Evolutionary conservation across 2,329 filamentous ascomycete species (phyloP), one percentile per base, ranked within the genome.

Genomic region (Exophiala alcalophila): DNA sequence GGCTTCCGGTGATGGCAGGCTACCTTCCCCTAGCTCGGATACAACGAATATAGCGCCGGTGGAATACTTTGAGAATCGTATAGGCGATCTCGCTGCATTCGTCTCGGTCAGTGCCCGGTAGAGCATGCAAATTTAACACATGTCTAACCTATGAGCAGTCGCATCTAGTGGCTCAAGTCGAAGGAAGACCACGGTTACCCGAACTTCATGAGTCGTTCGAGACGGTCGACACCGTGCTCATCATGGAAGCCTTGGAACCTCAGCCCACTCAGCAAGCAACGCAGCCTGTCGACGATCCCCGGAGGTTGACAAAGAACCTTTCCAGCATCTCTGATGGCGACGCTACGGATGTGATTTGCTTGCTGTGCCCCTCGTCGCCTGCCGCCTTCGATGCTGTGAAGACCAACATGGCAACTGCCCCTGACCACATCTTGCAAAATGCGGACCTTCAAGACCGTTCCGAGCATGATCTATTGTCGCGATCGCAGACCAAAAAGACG

Each of bases 271-370:
- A 80, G 52, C 72, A 70, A 47, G 81, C 83, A 42, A 94, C 89
- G 11, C 89, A 94, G 62, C 81, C 80, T 61, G 80, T 85, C 58
- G 70, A 89, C 53, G 89, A 96, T 62, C 87, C 88, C 27, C 80
- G 88, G 50, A 81, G 88, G 40, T 63, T 86, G 49, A 88, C 88
- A 42, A 76, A 83, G 61, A 84, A 87, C 64, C 86, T 87, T 61
- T 92, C 87, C 27, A 87, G 86, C 42, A 81, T 96, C 49, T 83
- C 78, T 39, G 83, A 90, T 55, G 78, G 86, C 53, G 90, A 95
- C 62, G 78, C 92, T 35, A 79, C 86, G 49, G 90, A 96, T 65
- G 87, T 96, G 55, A 79, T 95, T 53, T 94, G 89, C 66, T 81
- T 96, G 44, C 76, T 97, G 19, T 82, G 94, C 55, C 90, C 91